Base-by-base conservation (phyloP, 192 early-diverging fungal genomes). In the Coemansia sp. region DNA sequence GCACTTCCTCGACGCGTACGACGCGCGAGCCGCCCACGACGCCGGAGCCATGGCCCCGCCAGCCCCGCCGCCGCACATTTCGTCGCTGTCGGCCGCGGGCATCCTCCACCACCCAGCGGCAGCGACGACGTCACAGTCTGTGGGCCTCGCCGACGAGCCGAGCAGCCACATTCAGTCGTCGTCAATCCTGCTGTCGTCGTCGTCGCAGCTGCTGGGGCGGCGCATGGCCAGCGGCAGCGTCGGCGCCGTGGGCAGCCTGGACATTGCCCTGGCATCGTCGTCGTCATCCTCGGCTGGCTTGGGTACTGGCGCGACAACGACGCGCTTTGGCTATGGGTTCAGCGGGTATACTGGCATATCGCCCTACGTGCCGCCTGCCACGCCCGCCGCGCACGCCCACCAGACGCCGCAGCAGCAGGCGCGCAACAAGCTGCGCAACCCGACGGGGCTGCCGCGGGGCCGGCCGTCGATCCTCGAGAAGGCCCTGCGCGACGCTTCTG, bases 381-480 rank as follows among this genome's bases (percentile, higher is more conserved):
- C 65, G 33, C 8, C 18, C 22, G 52, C 52, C 27, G 27, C 27
- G 27, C 27, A 27, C 27, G 27, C 27, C 27, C 27, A 57, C 3
- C 53, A 57, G 31, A 44, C 71, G 47, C 71, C 71, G 63, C 62
- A 41, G 65, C 70, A 83, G 60, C 49, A 36, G 24, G 76, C 65
- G 0, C 75, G 76, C 52, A 76, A 83, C 24, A 46, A 57, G 68
- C 73, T 83, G 52, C 81, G 81, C 61, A 83, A 83, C 29, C 81
- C 81, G 10, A 83, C 81, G 0, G 81, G 82, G 0, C 67, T 78
- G 2, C 82, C 82, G 11, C 82, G 82, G 22, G 82, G 82, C 2
- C 71, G 82, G 7, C 82, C 82, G 10, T 80, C 78, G 11, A 77
- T 80, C 15, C 74, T 84, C n/a, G 82, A 84, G 24, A 79, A 80